Base-by-base conservation (phyloP, 2,329 filamentous ascomycete species). In the Septoria linicola region DNA sequence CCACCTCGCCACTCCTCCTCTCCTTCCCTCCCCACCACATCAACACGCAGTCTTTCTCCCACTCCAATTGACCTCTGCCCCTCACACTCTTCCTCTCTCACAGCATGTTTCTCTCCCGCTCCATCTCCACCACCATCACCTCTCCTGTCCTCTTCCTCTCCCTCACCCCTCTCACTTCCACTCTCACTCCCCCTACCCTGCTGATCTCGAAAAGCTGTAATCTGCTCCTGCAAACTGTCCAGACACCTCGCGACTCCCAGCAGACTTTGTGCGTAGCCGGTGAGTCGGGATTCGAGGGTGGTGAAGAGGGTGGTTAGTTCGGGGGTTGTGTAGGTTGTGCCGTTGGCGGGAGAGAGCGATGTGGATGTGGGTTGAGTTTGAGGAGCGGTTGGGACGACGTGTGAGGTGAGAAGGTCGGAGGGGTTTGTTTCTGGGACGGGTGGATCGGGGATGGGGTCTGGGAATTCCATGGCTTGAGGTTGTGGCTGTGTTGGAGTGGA, bases 191-290 rank as follows among this genome's bases (percentile, higher is more conserved):
- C 8, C 5, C 11, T 7, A 23, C 19, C n/a, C n/a, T n/a, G n/a
- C n/a, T n/a, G n/a, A n/a, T n/a, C n/a, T n/a, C n/a, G n/a, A n/a
- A 45, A 16, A 13, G 32, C 19, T 8, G 14, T 45, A 23, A 45
- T 45, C 7, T 45, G 42, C 4, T 13, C 2, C 11, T 45, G 42
- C 32, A 45, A 36, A 45, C 13, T 19, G n/a, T 45, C 42, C 17
- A 45, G 13, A 17, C 42, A 45, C 8, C 21, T 20, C n/a, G 30
- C 42, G n/a, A 45, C 30, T 2, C 42, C 42, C 3, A 45, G 31
- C 8, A 45, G 23, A 3, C 30, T 34, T 35, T 45, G 30, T 1
- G 42, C 42, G 30, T 13, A 45, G 2, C 42, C 42, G 14, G 42
- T 25, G 5, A 45, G 30, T 21, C 42, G 10, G 2, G 30, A 16